phyloP scores from a whole-genome alignment of 1,284 basidiomycete species.

The Chalciporus sp. region DNA sequence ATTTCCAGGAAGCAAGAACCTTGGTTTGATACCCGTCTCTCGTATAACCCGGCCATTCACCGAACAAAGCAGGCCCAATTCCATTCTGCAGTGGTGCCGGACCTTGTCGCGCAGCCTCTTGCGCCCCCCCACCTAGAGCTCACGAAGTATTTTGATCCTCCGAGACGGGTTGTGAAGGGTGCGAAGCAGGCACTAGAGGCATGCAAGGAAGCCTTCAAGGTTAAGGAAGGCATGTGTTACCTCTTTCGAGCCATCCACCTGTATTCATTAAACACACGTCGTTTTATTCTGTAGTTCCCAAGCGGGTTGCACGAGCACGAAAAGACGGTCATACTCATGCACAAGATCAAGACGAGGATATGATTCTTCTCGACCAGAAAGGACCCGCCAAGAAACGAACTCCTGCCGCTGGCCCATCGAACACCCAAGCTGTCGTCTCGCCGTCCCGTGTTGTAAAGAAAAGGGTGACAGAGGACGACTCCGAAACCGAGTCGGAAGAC shows the following conservation, averaged over 20 bases:
- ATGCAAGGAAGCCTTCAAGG: conserved; percentile 68
- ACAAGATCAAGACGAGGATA: conserved; percentile 61
- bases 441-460: conserved; percentile 30
- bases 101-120: conserved; percentile 74
- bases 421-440: conserved; percentile 3
- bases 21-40: conserved; percentile 80
- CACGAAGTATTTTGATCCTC: conserved; percentile 82
- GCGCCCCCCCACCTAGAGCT: conserved; percentile 86
- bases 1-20: conserved; percentile 52
- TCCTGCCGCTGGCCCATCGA: neutral
- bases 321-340: conserved; percentile 65
- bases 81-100: conserved; percentile 78
- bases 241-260: neutral
- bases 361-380: conserved; percentile 62
- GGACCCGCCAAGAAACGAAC: conserved; percentile 31
- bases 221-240: conserved; percentile 64
- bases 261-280: conserved; percentile 3
- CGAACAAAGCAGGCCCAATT: conserved; percentile 92
- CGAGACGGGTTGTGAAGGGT: conserved; percentile 64
- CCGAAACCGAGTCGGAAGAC: conserved; percentile 48
- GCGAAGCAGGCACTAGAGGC: conserved; percentile 58
- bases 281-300: conserved; percentile 50
- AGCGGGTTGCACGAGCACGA: conserved; percentile 48
- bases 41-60: conserved; percentile 90
- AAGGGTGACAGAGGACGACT: conserved; percentile 35